phyloP scores from a whole-genome alignment of 768 basidiomycete species.

The Lyophyllum shimeji region DNA sequence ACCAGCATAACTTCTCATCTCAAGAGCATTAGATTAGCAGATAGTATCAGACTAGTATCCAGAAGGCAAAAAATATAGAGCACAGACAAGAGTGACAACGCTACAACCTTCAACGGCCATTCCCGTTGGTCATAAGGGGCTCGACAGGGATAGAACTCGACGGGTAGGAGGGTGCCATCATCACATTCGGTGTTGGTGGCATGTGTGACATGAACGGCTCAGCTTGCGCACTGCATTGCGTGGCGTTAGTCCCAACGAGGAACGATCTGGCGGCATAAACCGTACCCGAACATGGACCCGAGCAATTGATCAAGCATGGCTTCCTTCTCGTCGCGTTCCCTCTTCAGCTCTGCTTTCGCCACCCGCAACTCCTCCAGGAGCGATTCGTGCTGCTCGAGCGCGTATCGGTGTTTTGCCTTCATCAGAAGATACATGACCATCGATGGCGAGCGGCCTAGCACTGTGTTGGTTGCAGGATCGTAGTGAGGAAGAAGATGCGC shows the following conservation, averaged over 20 bases:
- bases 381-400: slow-evolving; percentile 63
- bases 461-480: slow-evolving; percentile 59
- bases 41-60: neutral
- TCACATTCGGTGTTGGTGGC: slow-evolving; percentile 15
- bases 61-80: neutral
- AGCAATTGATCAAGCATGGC: slow-evolving; percentile 55
- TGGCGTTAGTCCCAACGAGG: neutral
- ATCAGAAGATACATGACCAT: slow-evolving; percentile 70
- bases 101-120: slow-evolving; percentile 3
- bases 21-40: neutral
- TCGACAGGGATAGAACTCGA: neutral
- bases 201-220: slow-evolving; percentile 23
- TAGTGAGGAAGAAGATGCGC: slow-evolving; percentile 48
- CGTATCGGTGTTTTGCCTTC: slow-evolving; percentile 79
- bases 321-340: slow-evolving; percentile 61
- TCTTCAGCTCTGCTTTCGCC: slow-evolving; percentile 48
- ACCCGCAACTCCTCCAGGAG: slow-evolving; percentile 65
- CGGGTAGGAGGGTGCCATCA: slow-evolving; percentile 4
- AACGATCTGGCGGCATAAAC: slow-evolving; percentile 8
- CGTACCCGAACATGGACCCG: slow-evolving; percentile 50
- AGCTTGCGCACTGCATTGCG: slow-evolving; percentile 18
- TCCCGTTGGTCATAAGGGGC: slow-evolving; percentile 10
- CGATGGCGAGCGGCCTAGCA: slow-evolving; percentile 65
- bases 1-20: neutral
- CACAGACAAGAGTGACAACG: neutral